Percentiles rank a stretch among this genome's conserved stretches.
phyloP scores from a whole-genome alignment of 2,329 filamentous ascomycete species.

The Knufia fluminis region DNA sequence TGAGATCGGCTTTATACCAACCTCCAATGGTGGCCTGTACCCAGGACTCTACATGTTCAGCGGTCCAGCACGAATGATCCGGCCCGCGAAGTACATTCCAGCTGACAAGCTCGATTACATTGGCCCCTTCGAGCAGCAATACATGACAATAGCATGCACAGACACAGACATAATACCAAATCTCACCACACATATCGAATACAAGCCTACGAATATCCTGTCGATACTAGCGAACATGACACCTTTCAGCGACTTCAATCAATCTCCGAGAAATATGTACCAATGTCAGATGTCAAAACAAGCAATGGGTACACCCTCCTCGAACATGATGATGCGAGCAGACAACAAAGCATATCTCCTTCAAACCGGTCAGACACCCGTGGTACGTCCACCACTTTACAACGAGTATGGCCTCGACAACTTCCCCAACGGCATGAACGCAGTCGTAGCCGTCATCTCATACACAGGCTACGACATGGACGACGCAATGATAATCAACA shows the following conservation, averaged over 20 bases:
- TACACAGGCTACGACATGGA: slow-evolving; percentile 99
- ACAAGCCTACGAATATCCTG: slow-evolving; percentile 88
- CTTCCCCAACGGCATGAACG: slow-evolving; percentile 93
- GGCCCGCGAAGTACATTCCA: slow-evolving; percentile 85
- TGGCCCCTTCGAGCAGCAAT: slow-evolving; percentile 90
- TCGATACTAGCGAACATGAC: slow-evolving; percentile 98
- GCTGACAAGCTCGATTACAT: slow-evolving; percentile 79
- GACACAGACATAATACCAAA: slow-evolving; percentile 80
- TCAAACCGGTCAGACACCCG: slow-evolving; percentile 90
- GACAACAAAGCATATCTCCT: slow-evolving; percentile 96
- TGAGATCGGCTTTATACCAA: slow-evolving; percentile 85
- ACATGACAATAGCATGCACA: slow-evolving; percentile 95
- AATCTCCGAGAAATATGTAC: slow-evolving; percentile 98
- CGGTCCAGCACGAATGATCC: slow-evolving; percentile 72
- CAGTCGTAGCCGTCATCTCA: slow-evolving; percentile 92
- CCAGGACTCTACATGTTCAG: slow-evolving; percentile 93
- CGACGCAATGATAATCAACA: slow-evolving; percentile 99
- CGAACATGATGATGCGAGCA: slow-evolving; percentile 73
- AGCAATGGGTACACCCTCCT: slow-evolving; percentile 93
- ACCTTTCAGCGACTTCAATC: slow-evolving; percentile 97
- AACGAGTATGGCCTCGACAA: slow-evolving; percentile 97
- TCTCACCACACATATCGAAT: slow-evolving; percentile 86
- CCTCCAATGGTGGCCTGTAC: slow-evolving; percentile 85
- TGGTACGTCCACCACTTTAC: slow-evolving; percentile 84
- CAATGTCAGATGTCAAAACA: slow-evolving; percentile 99